Evolutionary conservation across 495 filamentous ascomycete species (phyloP).

Genomic region (Penicillium verhagenii): DNA sequence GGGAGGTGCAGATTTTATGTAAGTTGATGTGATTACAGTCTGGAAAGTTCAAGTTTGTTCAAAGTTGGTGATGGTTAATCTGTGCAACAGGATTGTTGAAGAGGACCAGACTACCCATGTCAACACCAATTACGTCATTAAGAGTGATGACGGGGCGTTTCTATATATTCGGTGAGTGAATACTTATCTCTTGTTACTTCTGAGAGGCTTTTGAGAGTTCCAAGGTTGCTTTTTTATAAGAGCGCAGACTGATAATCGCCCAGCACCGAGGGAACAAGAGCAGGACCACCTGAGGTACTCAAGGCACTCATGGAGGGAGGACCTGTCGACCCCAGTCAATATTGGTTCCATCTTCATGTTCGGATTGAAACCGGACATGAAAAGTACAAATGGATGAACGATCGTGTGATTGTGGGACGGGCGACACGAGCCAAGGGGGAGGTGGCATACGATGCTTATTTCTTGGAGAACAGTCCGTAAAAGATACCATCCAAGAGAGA

Average conservation of each 20-base stretch:
- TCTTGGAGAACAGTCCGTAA: conserved; percentile 24
- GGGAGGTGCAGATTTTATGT: conserved; percentile 36
- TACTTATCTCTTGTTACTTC: too few relatives aligned
- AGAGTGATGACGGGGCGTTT: conserved; percentile 29
- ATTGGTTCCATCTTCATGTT: conserved; percentile 35
- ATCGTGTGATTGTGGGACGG: conserved; percentile 32
- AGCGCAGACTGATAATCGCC: not conserved
- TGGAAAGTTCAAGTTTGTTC: too few relatives aligned
- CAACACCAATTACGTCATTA: conserved; percentile 32
- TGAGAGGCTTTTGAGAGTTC: too few relatives aligned
- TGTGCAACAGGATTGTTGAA: conserved; percentile 29
- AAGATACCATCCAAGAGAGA: not conserved
- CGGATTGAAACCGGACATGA: conserved; percentile 33
- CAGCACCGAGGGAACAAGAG: conserved; percentile 29
- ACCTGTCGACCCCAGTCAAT: conserved; percentile 25
- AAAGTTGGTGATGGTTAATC: not conserved
- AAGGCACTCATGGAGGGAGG: conserved; percentile 30
- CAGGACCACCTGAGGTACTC: conserved; percentile 29
- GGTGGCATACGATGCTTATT: conserved; percentile 34
- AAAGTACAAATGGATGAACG: conserved; percentile 36
- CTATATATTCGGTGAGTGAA: conserved; percentile 27
- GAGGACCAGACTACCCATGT: conserved; percentile 30
- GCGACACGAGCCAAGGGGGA: conserved; percentile 29
- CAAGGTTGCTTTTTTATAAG: not conserved
- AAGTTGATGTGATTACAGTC: too few relatives aligned